Percentiles rank a stretch among this genome's conserved stretches.
Evolutionary conservation across 2,329 filamentous ascomycete genomes (phyloP).

Genomic region (Aspergillus niger): DNA sequence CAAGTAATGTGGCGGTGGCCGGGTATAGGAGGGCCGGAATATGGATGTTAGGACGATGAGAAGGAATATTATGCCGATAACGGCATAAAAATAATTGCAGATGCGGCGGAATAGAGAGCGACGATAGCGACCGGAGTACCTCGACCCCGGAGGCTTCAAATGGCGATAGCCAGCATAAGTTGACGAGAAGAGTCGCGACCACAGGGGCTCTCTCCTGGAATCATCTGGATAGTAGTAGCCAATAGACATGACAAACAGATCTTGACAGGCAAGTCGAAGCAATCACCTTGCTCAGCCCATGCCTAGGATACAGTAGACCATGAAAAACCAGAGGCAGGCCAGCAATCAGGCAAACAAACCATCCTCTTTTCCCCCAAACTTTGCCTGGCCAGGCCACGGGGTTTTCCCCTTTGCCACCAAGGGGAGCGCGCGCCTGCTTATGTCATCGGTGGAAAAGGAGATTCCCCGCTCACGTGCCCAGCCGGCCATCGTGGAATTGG

Average conservation of each 20-base stretch:
- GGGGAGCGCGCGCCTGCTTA: neutral
- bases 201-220: slow-evolving; percentile 42
- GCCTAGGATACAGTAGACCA: slow-evolving; percentile 10
- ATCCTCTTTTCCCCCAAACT: neutral
- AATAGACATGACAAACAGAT: slow-evolving; percentile 35
- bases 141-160: slow-evolving; percentile 28
- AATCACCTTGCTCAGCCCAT: slow-evolving; percentile 16
- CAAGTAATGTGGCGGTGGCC: slow-evolving; percentile 55
- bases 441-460: slow-evolving; percentile 1
- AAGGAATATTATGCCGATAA: slow-evolving; percentile 22
- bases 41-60: slow-evolving; percentile 45
- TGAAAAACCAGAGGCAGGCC: slow-evolving; percentile 2
- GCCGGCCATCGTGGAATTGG: neutral
- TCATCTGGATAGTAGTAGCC: slow-evolving; percentile 45
- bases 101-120: slow-evolving; percentile 34
- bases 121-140: slow-evolving; percentile 29
- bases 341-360: neutral
- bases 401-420: neutral
- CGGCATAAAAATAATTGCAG: slow-evolving; percentile 33
- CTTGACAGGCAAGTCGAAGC: slow-evolving; percentile 15
- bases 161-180: slow-evolving; percentile 35
- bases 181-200: slow-evolving; percentile 32
- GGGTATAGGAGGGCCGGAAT: slow-evolving; percentile 60
- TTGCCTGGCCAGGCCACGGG: neutral
- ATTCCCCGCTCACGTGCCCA: neutral